A percentile compares a stretch with the other conserved stretches of the same genome.
phyloP scores from a whole-genome alignment of 2,329 filamentous ascomycete species.

The Aspergillus sp. region DNA sequence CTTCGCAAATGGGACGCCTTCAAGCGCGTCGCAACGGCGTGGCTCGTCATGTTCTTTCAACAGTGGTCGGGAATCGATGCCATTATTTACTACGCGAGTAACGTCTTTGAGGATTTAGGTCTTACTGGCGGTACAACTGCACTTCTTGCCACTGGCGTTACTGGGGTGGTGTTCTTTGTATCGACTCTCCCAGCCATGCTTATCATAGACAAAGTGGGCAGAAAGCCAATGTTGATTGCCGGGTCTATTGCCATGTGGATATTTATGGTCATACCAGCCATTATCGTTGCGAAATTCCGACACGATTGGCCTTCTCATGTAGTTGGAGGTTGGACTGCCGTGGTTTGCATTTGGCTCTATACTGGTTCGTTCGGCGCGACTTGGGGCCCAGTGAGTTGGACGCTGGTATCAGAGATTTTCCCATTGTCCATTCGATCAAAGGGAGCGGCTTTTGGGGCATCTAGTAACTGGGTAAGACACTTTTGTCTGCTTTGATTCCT shows the following conservation, averaged over 20 bases:
- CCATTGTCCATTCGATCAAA: slow-evolving; percentile 30
- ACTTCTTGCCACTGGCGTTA: slow-evolving; percentile 41
- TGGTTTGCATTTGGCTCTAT: slow-evolving; percentile 30
- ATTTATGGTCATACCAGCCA: slow-evolving; percentile 27
- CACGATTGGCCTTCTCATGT: slow-evolving; percentile 28
- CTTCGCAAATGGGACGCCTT: slow-evolving; percentile 47
- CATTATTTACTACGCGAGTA: slow-evolving; percentile 42
- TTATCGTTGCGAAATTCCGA: slow-evolving; percentile 29
- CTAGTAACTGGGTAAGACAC: slow-evolving; percentile 25
- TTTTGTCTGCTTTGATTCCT: neutral
- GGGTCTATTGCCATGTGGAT: slow-evolving; percentile 25
- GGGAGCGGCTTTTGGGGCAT: slow-evolving; percentile 28
- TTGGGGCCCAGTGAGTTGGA: slow-evolving; percentile 31
- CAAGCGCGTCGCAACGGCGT: slow-evolving; percentile 34
- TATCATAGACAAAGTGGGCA: slow-evolving; percentile 29
- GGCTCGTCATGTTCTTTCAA: slow-evolving; percentile 40
- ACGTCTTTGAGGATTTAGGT: slow-evolving; percentile 37
- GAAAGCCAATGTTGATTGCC: slow-evolving; percentile 29
- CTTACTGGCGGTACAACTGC: slow-evolving; percentile 37
- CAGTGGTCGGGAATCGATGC: slow-evolving; percentile 15
- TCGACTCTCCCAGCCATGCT: slow-evolving; percentile 26
- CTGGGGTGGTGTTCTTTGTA: slow-evolving; percentile 41
- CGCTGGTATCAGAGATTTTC: slow-evolving; percentile 29
- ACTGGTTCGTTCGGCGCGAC: slow-evolving; percentile 26
- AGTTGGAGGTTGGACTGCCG: slow-evolving; percentile 28